These are phyloP conservation scores for Phaeolepiota aurea DNA, from an alignment of 768 basidiomycete genomes.

Conservation along the genomic window DNA sequence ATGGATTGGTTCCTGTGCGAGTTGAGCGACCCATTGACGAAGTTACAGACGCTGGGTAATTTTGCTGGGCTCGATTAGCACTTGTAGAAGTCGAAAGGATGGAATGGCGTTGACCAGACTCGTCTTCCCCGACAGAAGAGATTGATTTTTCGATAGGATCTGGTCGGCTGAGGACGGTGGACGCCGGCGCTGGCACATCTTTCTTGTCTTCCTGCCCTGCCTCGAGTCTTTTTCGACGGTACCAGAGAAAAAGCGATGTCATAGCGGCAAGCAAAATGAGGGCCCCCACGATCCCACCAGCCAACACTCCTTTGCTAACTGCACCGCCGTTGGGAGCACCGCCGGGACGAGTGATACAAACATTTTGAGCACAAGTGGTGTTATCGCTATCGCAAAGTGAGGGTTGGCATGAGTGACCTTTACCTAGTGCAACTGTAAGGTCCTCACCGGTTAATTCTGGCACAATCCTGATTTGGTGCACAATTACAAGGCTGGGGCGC, in stretches of 20 bases:
- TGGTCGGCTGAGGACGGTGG: slow-evolving; percentile 73
- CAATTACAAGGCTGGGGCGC: slow-evolving; percentile 49
- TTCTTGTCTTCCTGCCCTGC: slow-evolving; percentile 32
- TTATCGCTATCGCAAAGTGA: slow-evolving; percentile 42
- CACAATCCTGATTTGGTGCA: slow-evolving; percentile 43
- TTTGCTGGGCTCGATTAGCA: no score
- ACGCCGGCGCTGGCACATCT: slow-evolving; percentile 71
- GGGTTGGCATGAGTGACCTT: slow-evolving; percentile 2
- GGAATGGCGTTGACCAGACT: slow-evolving; percentile 41
- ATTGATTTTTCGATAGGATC: slow-evolving; percentile 65
- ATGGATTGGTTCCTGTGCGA: slow-evolving; percentile 61
- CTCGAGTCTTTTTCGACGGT: slow-evolving; percentile 41
- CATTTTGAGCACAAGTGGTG: slow-evolving; percentile 38
- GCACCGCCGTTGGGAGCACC: slow-evolving; percentile 23
- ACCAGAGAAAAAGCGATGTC: slow-evolving; percentile 48
- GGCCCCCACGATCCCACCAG: slow-evolving; percentile 62
- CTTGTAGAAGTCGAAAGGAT: slow-evolving; percentile 39
- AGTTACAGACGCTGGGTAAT: slow-evolving; percentile 27
- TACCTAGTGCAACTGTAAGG: slow-evolving; percentile 1
- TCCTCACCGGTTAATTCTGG: slow-evolving; percentile 51
- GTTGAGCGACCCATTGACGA: slow-evolving; percentile 27
- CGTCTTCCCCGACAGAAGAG: slow-evolving; percentile 23
- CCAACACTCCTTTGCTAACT: slow-evolving; percentile 62
- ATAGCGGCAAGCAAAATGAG: slow-evolving; percentile 50
- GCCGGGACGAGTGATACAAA: slow-evolving; percentile 33